A percentile compares a stretch with the other conserved stretches of the same genome.
Evolutionary conservation across 768 basidiomycete species (phyloP).

Genomic region (Phylloporus arenicola): DNA sequence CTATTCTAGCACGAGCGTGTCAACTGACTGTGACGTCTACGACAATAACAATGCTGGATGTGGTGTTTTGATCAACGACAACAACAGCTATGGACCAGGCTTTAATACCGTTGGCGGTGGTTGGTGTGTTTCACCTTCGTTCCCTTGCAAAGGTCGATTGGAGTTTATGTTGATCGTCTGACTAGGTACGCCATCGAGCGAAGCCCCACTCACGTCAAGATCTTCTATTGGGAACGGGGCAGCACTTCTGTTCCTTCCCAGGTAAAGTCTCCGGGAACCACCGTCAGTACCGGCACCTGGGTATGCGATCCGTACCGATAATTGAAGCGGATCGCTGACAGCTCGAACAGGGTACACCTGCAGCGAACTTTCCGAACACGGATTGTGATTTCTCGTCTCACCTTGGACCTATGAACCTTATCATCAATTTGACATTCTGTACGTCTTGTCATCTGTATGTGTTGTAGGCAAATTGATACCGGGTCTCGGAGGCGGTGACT

Average conservation of each 20-base stretch:
- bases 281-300: constrained; percentile 22
- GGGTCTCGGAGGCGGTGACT: constrained; percentile 23
- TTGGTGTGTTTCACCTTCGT: constrained; percentile 17
- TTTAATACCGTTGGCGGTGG: constrained; percentile 38
- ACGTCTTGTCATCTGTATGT: not conserved
- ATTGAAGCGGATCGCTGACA: not conserved
- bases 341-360: constrained; percentile 9
- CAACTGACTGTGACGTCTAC: constrained; percentile 24
- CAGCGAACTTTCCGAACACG: constrained; percentile 13
- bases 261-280: constrained; percentile 21
- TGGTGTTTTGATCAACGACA: constrained; percentile 22
- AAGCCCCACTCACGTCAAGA: constrained; percentile 25
- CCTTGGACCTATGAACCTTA: constrained; percentile 16
- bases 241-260: constrained; percentile 32
- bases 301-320: constrained; percentile 5
- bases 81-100: constrained; percentile 30
- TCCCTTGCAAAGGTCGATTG: not conserved
- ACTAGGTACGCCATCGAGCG: constrained; percentile 34
- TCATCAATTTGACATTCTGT: constrained; percentile 21
- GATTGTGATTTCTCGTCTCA: constrained; percentile 13
- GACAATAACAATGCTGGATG: constrained; percentile 29
- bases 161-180: not conserved
- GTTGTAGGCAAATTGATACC: not conserved
- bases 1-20: constrained; percentile 8
- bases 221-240: constrained; percentile 40